phyloP scores from a whole-genome alignment of 352 stramenopile genomes.

The Pythium utonaiense region DNA sequence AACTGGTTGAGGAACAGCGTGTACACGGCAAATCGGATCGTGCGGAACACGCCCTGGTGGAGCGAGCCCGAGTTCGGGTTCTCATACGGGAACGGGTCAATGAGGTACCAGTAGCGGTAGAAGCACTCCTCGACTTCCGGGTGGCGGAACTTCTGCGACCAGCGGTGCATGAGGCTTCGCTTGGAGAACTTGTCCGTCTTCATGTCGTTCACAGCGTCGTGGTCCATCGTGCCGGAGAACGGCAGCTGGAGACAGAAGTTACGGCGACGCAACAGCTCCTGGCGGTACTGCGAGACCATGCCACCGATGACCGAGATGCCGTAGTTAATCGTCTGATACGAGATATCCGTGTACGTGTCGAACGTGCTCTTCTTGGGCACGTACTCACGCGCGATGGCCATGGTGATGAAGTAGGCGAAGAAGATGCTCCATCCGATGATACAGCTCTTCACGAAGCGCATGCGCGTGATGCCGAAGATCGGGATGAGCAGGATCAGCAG shows the following conservation, averaged over 20 bases:
- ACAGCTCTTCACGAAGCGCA: conserved; percentile 75
- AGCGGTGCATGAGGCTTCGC: conserved; percentile 56
- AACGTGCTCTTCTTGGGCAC: conserved; percentile 37
- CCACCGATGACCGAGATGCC: conserved; percentile 71
- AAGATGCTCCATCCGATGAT: conserved; percentile 71
- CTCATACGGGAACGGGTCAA: conserved; percentile 80
- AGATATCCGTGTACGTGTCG: conserved; percentile 70
- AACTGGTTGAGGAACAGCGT: conserved; percentile 69
- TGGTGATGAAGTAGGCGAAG: conserved; percentile 60
- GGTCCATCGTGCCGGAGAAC: conserved; percentile 67
- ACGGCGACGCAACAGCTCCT: conserved; percentile 64
- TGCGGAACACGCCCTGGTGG: conserved; percentile 66
- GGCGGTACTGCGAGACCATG: conserved; percentile 84
- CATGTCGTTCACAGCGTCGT: conserved; percentile 54
- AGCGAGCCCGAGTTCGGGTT: conserved; percentile 76
- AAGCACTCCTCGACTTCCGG: conserved; percentile 75
- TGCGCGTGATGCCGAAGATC: conserved; percentile 81
- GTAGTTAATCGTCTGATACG: conserved; percentile 84
- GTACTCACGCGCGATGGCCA: conserved; percentile 40
- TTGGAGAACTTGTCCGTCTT: conserved; percentile 75
- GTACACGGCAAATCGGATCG: conserved; percentile 72
- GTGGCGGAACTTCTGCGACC: conserved; percentile 70
- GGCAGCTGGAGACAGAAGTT: conserved; percentile 79
- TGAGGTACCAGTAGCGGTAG: conserved; percentile 85
- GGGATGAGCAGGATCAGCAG: conserved; percentile 80